These are phyloP conservation scores for Backusella westeae DNA, from an alignment of 192 early-diverging fungal species.

Conservation along the genomic window DNA sequence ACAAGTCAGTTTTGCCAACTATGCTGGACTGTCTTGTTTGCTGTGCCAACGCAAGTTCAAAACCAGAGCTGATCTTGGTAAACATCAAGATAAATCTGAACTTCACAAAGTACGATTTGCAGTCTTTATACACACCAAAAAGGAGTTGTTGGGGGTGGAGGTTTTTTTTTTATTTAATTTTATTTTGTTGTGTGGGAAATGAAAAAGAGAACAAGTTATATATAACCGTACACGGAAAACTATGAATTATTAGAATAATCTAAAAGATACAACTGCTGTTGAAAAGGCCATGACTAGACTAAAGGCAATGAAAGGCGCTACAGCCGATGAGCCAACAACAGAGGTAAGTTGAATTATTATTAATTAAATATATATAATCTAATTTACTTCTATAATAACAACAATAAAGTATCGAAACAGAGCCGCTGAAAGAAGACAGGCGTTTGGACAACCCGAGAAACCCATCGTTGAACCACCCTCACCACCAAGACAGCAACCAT, in stretches of 20 bases:
- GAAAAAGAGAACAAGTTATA: not conserved
- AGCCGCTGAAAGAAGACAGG: slow-evolving; percentile 61
- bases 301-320: not conserved
- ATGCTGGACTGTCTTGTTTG: slow-evolving; percentile 40
- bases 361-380: not conserved
- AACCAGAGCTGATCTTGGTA: slow-evolving; percentile 41
- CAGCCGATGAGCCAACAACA: not conserved
- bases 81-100: slow-evolving; percentile 55
- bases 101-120: slow-evolving; percentile 50
- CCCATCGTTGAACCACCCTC: not conserved
- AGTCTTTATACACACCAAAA: not conserved
- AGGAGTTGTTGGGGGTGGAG: not conserved
- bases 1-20: not conserved
- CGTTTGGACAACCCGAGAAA: slow-evolving; percentile 54
- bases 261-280: not conserved
- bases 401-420: slow-evolving; percentile 53
- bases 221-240: not conserved
- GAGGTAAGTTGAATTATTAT: not conserved
- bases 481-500: not conserved
- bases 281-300: not conserved
- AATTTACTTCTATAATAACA: no score
- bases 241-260: slow-evolving; percentile 5
- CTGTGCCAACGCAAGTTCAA: slow-evolving; percentile 63
- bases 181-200: not conserved
- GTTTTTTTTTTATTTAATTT: not conserved